Evolutionary conservation across 2,329 filamentous ascomycete species (phyloP).

Genomic region (Fusarium sp.): DNA sequence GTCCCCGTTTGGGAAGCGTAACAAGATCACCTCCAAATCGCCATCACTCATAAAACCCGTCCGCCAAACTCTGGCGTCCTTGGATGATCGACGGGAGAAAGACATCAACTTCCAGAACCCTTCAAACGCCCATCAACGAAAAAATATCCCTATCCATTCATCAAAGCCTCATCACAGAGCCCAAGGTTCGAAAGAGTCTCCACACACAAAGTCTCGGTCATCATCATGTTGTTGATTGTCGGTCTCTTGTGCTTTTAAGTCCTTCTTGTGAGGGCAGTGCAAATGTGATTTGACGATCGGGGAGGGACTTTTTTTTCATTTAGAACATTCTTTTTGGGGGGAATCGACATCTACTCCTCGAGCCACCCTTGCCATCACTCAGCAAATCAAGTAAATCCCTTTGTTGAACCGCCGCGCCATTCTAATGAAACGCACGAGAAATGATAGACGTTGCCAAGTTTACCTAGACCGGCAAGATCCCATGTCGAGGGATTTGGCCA

Average conservation of each 20-base stretch:
- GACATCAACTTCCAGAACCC: conserved; percentile 10
- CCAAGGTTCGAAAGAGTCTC: conserved; percentile 12
- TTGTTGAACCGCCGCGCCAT: conserved; percentile 62
- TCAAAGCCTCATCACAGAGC: conserved; percentile 7
- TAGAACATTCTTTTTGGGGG: conserved; percentile 46
- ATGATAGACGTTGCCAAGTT: conserved; percentile 54
- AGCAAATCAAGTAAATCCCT: conserved; percentile 61
- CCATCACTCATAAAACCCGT: conserved; percentile 40
- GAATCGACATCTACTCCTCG: conserved; percentile 47
- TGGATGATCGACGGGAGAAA: conserved; percentile 15
- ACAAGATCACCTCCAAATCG: conserved; percentile 43
- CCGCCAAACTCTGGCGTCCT: conserved; percentile 41
- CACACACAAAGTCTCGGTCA: conserved; percentile 37
- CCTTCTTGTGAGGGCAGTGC: conserved; percentile 34
- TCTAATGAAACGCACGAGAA: conserved; percentile 64
- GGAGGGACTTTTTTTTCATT: conserved; percentile 43
- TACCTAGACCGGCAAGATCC: conserved; percentile 44
- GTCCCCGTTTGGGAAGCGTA: conserved; percentile 44
- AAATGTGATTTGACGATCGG: conserved; percentile 45
- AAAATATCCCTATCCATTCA: conserved; percentile 3
- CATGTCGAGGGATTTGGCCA: conserved; percentile 45
- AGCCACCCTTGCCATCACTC: conserved; percentile 56
- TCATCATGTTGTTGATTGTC: conserved; percentile 42
- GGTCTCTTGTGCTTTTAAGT: conserved; percentile 49
- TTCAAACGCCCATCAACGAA: conserved; percentile 4